Evolutionary conservation across 768 basidiomycete genomes (phyloP).

Genomic region (Gymnopilus dilepis): DNA sequence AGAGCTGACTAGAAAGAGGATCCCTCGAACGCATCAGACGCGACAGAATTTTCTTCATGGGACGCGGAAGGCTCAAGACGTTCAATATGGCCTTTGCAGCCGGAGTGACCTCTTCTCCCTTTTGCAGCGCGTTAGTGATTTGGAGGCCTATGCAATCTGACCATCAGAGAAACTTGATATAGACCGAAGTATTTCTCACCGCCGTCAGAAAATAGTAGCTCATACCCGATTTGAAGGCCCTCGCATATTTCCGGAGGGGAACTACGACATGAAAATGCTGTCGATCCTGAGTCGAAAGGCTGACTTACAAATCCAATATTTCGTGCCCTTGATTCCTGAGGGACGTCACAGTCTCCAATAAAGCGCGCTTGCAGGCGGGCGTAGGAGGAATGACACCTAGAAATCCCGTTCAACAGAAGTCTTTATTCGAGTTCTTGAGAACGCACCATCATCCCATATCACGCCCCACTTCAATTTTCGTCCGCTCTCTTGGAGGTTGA

Average conservation of each 20-base stretch:
- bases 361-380: conserved; percentile 65
- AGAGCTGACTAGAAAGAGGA: conserved; percentile 42
- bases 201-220: conserved; percentile 61
- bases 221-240: conserved; percentile 55
- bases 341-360: conserved; percentile 54
- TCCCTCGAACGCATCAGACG: conserved; percentile 42
- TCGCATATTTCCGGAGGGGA: conserved; percentile 51
- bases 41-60: conserved; percentile 50
- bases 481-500: conserved; percentile 51
- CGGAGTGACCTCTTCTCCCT: conserved; percentile 39
- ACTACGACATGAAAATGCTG: conserved; percentile 20
- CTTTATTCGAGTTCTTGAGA: not conserved
- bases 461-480: conserved; percentile 65
- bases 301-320: conserved; percentile 62
- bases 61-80: conserved; percentile 41
- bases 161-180: conserved; percentile 11
- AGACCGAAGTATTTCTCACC: conserved; percentile 41
- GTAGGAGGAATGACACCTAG: conserved; percentile 65
- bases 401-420: conserved; percentile 4
- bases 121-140: conserved; percentile 38
- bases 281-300: not conserved
- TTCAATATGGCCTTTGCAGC: conserved; percentile 36
- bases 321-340: conserved; percentile 67
- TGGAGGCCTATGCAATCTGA: conserved; percentile 44
- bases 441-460: conserved; percentile 56